Conservation (phyloP, 148 eudicot species). For the Chenopodium quinoa region DNA sequence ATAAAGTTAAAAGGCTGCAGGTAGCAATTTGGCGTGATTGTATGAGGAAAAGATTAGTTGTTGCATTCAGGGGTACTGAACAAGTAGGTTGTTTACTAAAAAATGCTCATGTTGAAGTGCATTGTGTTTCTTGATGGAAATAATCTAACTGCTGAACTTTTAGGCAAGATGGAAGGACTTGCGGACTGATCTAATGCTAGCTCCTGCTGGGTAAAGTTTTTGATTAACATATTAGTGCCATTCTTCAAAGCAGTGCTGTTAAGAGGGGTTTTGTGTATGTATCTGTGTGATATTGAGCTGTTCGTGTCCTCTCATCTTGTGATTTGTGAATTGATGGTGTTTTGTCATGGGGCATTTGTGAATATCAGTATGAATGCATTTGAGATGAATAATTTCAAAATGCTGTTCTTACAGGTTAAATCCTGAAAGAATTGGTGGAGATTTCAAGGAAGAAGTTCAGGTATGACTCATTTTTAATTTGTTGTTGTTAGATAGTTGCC, state of each 20-base stretch:
- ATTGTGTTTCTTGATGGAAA: slow-evolving; percentile 13
- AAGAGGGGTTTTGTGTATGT: background rate
- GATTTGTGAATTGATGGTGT: background rate
- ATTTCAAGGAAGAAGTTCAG: slow-evolving; percentile 94
- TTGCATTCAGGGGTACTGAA: slow-evolving; percentile 98
- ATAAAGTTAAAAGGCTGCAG: slow-evolving; percentile 42
- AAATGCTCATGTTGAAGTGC: slow-evolving; percentile 8
- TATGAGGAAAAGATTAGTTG: slow-evolving; percentile 69
- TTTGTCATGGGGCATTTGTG: background rate
- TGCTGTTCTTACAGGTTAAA: slow-evolving; percentile 57
- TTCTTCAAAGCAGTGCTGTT: background rate
- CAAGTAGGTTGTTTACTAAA: slow-evolving; percentile 57
- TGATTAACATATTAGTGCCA: background rate
- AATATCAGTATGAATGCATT: background rate
- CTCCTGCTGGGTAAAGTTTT: slow-evolving; percentile 79
- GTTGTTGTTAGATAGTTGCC: slow-evolving; percentile 6
- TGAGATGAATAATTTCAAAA: background rate
- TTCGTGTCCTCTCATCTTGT: background rate
- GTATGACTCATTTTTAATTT: slow-evolving; percentile 33
- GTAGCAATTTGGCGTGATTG: slow-evolving; percentile 99
- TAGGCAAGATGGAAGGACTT: slow-evolving; percentile 95
- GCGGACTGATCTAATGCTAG: slow-evolving; percentile 87
- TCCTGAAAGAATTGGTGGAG: slow-evolving; percentile 95
- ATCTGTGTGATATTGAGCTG: background rate
- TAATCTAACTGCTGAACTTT: slow-evolving; percentile 35